These are phyloP conservation scores for Amylocarpus encephaloides DNA, from an alignment of 2,329 filamentous ascomycete species.

Conservation along the genomic window DNA sequence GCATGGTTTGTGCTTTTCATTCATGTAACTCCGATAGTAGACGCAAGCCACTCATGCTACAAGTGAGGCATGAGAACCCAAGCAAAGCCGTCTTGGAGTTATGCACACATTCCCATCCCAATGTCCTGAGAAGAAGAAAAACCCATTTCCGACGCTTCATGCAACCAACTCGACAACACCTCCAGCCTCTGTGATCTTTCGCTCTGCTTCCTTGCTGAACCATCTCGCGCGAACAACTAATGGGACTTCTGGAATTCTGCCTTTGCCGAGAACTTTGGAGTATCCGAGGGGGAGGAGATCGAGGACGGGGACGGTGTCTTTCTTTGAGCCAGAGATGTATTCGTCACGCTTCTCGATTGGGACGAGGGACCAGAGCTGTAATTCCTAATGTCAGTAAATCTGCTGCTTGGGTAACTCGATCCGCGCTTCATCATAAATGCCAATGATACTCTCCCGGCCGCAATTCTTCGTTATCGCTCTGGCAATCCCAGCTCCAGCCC, in stretches of 20 bases:
- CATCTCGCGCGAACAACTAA: constrained; percentile 92
- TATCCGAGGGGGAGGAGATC: constrained; percentile 96
- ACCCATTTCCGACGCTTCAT: constrained; percentile 42
- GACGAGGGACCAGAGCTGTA: constrained; percentile 89
- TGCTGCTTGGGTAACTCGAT: constrained; percentile 14
- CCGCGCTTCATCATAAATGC: background rate
- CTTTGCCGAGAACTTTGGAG: constrained; percentile 98
- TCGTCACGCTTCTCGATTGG: constrained; percentile 87
- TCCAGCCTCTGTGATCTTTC: constrained; percentile 98
- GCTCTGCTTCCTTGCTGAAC: constrained; percentile 92
- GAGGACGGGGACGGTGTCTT: constrained; percentile 92
- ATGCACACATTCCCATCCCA: constrained; percentile 10
- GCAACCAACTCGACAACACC: constrained; percentile 94
- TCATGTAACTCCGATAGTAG: constrained; percentile 20
- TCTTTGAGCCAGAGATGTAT: constrained; percentile 74
- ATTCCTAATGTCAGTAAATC: constrained; percentile 9
- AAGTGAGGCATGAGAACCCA: constrained; percentile 6
- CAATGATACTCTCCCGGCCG: background rate
- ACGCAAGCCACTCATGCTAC: constrained; percentile 9
- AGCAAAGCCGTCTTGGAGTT: constrained; percentile 2
- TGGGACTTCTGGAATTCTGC: constrained; percentile 86
- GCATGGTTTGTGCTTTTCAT: constrained; percentile 15
- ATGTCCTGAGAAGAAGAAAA: constrained; percentile 14
- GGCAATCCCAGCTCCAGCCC: background rate
- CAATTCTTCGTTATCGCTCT: background rate